Conservation (phyloP, 495 filamentous ascomycete species). For the Daldinia loculata region DNA sequence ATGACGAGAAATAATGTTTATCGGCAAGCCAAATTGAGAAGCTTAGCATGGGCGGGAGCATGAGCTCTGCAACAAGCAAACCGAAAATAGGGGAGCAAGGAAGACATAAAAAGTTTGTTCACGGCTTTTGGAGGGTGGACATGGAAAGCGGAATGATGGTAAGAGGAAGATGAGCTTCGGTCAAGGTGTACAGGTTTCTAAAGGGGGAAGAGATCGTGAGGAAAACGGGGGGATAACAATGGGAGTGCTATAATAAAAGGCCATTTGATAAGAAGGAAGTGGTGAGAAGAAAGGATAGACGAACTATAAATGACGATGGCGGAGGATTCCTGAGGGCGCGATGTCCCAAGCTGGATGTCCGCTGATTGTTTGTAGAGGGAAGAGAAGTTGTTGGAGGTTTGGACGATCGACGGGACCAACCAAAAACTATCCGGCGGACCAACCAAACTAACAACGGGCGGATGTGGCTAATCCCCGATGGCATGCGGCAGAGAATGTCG, state of each 20-base stretch:
- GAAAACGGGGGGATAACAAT: constrained; percentile 38
- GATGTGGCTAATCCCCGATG: constrained; percentile 2
- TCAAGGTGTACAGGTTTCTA: constrained; percentile 13
- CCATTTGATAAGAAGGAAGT: constrained; percentile 32
- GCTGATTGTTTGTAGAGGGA: constrained; percentile 32
- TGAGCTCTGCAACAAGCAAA: constrained; percentile 50
- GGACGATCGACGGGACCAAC: neutral
- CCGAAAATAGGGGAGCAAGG: constrained; percentile 37
- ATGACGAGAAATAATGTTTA: constrained; percentile 36
- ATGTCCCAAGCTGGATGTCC: constrained; percentile 43
- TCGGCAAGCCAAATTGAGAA: constrained; percentile 48
- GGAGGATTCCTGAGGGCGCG: constrained; percentile 42
- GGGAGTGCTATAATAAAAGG: constrained; percentile 28
- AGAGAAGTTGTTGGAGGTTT: constrained; percentile 12
- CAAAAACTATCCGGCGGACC: neutral
- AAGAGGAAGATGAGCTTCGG: constrained; percentile 34
- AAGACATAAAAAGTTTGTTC: constrained; percentile 44
- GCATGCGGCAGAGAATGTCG: neutral
- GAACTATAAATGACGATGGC: constrained; percentile 48
- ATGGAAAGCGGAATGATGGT: constrained; percentile 43
- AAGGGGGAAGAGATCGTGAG: constrained; percentile 37
- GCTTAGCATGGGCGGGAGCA: constrained; percentile 47
- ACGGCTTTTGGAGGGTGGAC: constrained; percentile 48
- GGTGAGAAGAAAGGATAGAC: constrained; percentile 49
- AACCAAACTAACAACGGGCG: neutral